Evolutionary conservation across 345 rosid genomes (phyloP).

Genomic region (Euclidium syriacum): DNA sequence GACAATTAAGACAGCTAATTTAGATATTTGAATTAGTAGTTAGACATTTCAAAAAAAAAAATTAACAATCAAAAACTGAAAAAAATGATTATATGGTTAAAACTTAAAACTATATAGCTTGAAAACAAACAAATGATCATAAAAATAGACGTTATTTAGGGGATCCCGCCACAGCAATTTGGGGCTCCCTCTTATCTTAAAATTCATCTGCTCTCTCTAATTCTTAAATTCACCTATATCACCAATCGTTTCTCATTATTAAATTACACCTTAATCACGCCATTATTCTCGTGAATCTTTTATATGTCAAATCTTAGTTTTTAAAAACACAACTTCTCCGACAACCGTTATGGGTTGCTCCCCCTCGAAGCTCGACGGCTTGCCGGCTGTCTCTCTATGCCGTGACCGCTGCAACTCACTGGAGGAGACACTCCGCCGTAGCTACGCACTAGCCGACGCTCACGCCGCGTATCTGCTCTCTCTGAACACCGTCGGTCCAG

Average conservation of each 20-base stretch:
- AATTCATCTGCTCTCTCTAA: background rate
- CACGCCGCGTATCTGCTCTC: constrained; percentile 49
- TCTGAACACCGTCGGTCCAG: constrained; percentile 40
- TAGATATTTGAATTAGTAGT: background rate
- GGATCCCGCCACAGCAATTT: constrained; percentile 19
- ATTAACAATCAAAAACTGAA: background rate
- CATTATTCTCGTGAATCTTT: background rate
- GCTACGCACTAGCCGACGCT: constrained; percentile 52
- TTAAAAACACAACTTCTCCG: background rate
- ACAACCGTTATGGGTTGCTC: constrained; percentile 37
- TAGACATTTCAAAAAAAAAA: background rate
- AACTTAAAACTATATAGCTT: background rate
- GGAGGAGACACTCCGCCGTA: constrained; percentile 48
- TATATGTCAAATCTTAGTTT: background rate
- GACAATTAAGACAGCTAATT: background rate
- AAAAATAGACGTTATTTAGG: constrained; percentile 1
- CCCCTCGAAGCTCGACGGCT: constrained; percentile 41
- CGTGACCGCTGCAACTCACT: constrained; percentile 56
- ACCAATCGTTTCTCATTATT: background rate
- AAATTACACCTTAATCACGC: constrained; percentile 6
- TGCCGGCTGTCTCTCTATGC: constrained; percentile 55
- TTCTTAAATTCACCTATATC: background rate
- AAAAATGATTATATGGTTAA: background rate
- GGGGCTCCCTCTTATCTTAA: background rate
- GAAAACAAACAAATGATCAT: background rate